phyloP scores from a whole-genome alignment of 441 rosid genomes.

The Eutrema salsugineum region DNA sequence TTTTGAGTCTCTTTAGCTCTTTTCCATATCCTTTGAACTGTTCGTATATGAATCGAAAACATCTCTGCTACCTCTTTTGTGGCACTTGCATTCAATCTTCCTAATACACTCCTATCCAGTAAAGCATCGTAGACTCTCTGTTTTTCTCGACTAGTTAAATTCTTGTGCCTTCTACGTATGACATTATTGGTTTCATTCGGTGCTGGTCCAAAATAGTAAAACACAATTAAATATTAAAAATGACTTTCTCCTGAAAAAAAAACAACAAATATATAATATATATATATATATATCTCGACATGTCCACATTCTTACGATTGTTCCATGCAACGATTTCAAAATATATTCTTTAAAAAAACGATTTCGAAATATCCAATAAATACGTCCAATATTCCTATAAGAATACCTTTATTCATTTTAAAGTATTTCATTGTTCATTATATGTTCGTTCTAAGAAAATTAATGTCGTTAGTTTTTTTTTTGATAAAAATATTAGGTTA shows the following conservation, averaged over 20 bases:
- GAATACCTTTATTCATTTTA: neutral
- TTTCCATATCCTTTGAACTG: slow-evolving; percentile 4
- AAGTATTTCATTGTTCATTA: neutral
- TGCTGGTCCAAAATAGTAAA: neutral
- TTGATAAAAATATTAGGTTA: neutral
- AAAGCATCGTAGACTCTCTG: neutral
- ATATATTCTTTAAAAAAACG: neutral
- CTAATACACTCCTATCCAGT: neutral
- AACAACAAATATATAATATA: neutral
- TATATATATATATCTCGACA: no score
- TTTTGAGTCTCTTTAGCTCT: neutral
- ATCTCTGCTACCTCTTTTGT: neutral
- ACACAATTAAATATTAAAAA: neutral
- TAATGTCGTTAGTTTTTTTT: neutral
- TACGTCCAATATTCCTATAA: neutral
- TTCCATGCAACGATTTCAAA: neutral
- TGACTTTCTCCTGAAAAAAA: neutral
- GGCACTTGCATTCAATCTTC: neutral
- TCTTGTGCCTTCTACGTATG: neutral
- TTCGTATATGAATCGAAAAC: neutral
- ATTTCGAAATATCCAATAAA: neutral
- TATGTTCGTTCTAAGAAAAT: neutral
- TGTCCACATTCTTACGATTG: neutral
- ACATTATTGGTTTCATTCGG: neutral
- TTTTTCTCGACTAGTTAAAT: neutral